Conservation (phyloP, 108 stramenopile genomes). For the Epipyxis sp. region DNA sequence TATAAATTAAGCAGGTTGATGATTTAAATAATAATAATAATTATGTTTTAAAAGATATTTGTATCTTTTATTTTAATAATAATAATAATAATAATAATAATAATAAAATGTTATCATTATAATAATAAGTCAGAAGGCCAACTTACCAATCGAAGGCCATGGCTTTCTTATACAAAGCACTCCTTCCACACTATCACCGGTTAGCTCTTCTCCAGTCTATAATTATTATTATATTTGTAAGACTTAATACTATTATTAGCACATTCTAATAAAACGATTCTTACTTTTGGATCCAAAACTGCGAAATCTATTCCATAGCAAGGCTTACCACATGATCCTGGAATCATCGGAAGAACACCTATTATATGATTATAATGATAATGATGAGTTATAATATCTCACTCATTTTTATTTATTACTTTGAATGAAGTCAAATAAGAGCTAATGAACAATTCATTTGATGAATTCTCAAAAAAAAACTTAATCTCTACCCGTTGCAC, state of each 20-base stretch:
- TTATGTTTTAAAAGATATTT: too few species aligned
- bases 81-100: neutral
- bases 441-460: too few species aligned
- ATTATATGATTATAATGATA: too few species aligned
- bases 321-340: conserved; percentile 85
- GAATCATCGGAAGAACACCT: conserved; percentile 87
- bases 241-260: neutral
- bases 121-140: conserved; percentile 48
- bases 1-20: too few species aligned
- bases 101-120: neutral
- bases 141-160: conserved; percentile 93
- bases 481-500: too few species aligned
- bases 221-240: conserved; percentile 75
- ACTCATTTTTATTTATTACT: too few species aligned
- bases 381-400: too few species aligned
- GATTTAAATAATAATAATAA: too few species aligned
- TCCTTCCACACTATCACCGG: conserved; percentile 71
- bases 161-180: conserved; percentile 84
- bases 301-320: conserved; percentile 89
- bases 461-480: too few species aligned
- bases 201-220: conserved; percentile 67
- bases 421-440: too few species aligned
- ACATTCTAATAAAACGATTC: neutral
- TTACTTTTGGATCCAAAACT: conserved; percentile 49
- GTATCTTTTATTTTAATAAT: neutral